Base-by-base conservation (phyloP, 306 rosid genomes). In the Glycyrrhiza uralensis region DNA sequence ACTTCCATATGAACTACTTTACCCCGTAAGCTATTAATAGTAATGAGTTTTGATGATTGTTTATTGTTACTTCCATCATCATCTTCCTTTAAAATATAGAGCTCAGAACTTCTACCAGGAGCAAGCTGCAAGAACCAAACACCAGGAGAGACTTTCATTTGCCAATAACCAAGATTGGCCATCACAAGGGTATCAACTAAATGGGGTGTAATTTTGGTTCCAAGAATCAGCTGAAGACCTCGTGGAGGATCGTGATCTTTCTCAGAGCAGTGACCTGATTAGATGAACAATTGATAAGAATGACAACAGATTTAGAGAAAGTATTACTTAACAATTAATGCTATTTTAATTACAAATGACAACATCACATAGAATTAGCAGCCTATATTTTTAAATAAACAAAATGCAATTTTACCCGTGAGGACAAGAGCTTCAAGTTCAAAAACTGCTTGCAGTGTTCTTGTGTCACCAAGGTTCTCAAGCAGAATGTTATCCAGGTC, bases 91-190 rank as follows among this genome's bases (percentile, higher is more conserved):
- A 94, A 81, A 81, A 65, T 73, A 78, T 94, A 94, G 50, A 94
- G 95, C 83, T 94, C 96, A 14, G 99, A 91, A 80, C 99, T 94
- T 87, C 99, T 88, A 60, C 99, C 96, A 19, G 97, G 88, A 47
- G 99, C 99, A 85, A 91, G 97, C 82, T 94, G 99, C 83, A 91
- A 81, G 84, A 86, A 88, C 99, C 99, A 94, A 78, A 91, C 96
- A 54, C 99, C 99, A 76, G 99, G 99, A 84, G 99, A 85, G 76
- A 91, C 96, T 82, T 94, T 94, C 97, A 94, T 94, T 84, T 94
- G 99, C 99, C 99, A 94, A 82, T 94, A 94, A 24, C 99, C 99
- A 58, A 94, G 90, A 88, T 94, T 94, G 66, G 97, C 97, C 99
- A 94, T 94, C 80, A 94, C 99, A 83, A 89, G 83, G 69, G 99